Percentiles rank a stretch among this genome's conserved stretches.
Conservation (phyloP, 495 filamentous ascomycete genomes). For the Lophiotrema nucula region DNA sequence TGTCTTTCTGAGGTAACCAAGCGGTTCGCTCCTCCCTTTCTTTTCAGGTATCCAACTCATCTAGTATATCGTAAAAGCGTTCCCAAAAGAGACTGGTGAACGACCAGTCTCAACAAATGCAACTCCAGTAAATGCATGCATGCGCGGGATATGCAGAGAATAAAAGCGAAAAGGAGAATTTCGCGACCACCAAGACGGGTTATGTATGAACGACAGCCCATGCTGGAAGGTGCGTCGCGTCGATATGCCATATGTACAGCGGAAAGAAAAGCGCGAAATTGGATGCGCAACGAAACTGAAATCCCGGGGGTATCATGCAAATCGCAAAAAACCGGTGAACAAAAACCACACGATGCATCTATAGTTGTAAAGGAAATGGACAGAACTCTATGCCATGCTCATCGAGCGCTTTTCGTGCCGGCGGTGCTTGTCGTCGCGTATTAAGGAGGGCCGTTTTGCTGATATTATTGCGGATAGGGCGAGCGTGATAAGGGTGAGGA, state of each 20-base stretch:
- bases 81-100: background rate
- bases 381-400: no score
- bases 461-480: slow-evolving; percentile 13
- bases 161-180: background rate
- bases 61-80: no score
- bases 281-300: background rate
- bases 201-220: no score
- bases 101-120: background rate
- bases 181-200: no score
- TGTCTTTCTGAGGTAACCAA: no score
- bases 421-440: background rate
- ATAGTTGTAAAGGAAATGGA: background rate
- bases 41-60: no score
- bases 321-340: background rate
- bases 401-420: background rate
- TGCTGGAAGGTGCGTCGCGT: no score
- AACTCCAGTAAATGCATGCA: slow-evolving; percentile 24
- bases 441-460: slow-evolving; percentile 1
- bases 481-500: slow-evolving; percentile 21
- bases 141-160: slow-evolving; percentile 4
- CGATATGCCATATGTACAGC: background rate
- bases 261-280: slow-evolving; percentile 9
- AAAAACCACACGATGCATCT: background rate
- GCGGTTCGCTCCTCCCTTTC: no score
- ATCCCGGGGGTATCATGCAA: slow-evolving; percentile 4